Conservation (phyloP, 1,284 basidiomycete species). For the Lentinus polychrous region DNA sequence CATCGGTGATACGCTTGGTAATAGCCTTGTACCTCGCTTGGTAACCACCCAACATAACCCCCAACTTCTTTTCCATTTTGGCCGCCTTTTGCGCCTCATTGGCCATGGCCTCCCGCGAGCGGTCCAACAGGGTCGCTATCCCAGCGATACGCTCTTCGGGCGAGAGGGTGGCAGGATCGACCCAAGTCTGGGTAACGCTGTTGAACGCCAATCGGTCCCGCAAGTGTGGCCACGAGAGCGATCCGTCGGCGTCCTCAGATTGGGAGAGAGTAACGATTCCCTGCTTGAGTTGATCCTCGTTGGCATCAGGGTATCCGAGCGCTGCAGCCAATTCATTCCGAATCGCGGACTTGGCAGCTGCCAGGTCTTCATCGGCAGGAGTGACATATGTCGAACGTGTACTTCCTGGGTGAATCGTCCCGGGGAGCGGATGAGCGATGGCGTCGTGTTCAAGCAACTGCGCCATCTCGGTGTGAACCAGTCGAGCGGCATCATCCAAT, state of each 20-base stretch:
- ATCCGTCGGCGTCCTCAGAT: constrained; percentile 52
- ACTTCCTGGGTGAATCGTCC: constrained; percentile 76
- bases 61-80: constrained; percentile 92
- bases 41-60: constrained; percentile 87
- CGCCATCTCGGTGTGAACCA: constrained; percentile 80
- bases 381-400: constrained; percentile 68
- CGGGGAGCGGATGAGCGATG: constrained; percentile 83
- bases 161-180: constrained; percentile 54
- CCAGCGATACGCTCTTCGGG: constrained; percentile 58
- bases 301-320: constrained; percentile 84
- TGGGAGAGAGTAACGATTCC: constrained; percentile 59
- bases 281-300: constrained; percentile 69
- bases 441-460: constrained; percentile 84
- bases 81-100: constrained; percentile 74
- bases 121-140: constrained; percentile 54
- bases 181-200: constrained; percentile 54
- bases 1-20: constrained; percentile 56
- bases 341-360: constrained; percentile 65
- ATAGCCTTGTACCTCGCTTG: constrained; percentile 72
- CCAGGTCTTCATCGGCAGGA: constrained; percentile 76
- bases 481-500: constrained; percentile 44
- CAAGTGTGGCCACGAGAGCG: constrained; percentile 61
- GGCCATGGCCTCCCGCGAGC: constrained; percentile 71
- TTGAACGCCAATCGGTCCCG: constrained; percentile 62
- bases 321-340: constrained; percentile 75